Conservation (phyloP, 371 early-diverging fungal species). For the Mortierella polycephala region DNA sequence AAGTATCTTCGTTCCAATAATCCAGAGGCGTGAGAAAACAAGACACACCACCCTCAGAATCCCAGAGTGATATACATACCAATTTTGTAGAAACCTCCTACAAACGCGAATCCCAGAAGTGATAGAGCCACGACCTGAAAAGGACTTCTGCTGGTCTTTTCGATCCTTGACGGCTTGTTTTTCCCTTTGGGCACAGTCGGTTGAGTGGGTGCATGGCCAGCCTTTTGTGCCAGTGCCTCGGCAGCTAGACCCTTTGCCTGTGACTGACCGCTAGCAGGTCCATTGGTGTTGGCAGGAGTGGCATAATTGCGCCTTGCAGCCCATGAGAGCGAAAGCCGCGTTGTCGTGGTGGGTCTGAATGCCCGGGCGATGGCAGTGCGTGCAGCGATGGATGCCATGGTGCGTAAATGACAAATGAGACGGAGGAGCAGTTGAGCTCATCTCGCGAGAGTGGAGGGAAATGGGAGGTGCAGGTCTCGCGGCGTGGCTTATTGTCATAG, state of each 20-base stretch:
- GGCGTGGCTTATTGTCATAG: neutral
- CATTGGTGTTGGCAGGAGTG: constrained; percentile 30
- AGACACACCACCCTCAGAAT: too few relatives aligned
- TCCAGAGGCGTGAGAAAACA: neutral
- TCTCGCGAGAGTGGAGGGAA: neutral
- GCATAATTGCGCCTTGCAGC: constrained; percentile 45
- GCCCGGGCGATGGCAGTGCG: constrained; percentile 36
- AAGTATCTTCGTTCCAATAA: too few relatives aligned
- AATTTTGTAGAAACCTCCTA: constrained; percentile 40
- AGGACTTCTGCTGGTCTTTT: constrained; percentile 47
- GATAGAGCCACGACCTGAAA: constrained; percentile 29
- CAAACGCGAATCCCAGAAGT: constrained; percentile 25
- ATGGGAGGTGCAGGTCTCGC: neutral
- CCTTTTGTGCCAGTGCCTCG: constrained; percentile 59
- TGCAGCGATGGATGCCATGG: constrained; percentile 45
- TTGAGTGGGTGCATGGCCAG: constrained; percentile 41
- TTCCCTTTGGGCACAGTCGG: constrained; percentile 62
- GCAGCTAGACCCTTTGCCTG: constrained; percentile 56
- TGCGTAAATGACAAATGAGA: neutral
- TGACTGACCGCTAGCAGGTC: constrained; percentile 1
- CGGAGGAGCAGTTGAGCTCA: neutral
- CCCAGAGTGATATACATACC: constrained; percentile 17
- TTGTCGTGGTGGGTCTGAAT: constrained; percentile 12
- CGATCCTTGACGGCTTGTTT: constrained; percentile 63
- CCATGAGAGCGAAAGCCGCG: constrained; percentile 35